phyloP scores from a whole-genome alignment of 2,329 filamentous ascomycete species.

The Cryphonectria radicalis region DNA sequence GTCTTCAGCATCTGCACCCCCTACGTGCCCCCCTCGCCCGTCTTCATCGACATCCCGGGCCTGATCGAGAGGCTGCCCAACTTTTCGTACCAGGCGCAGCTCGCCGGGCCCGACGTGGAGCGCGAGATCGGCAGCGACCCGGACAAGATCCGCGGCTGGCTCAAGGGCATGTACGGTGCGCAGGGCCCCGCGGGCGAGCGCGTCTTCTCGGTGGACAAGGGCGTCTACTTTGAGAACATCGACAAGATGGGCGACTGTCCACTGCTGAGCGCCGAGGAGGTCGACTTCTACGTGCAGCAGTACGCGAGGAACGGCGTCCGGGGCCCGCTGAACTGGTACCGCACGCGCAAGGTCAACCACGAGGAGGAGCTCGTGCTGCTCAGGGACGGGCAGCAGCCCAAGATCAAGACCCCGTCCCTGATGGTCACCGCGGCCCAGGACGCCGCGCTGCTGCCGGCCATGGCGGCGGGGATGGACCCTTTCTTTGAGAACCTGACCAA shows the following conservation, averaged over 20 bases:
- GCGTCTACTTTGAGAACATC: constrained; percentile 68
- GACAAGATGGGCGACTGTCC: constrained; percentile 58
- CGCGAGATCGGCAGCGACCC: constrained; percentile 54
- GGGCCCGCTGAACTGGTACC: constrained; percentile 89
- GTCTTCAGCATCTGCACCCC: constrained; percentile 85
- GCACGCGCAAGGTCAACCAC: constrained; percentile 72
- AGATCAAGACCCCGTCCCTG: constrained; percentile 67
- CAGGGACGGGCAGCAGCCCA: constrained; percentile 54
- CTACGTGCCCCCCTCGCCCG: constrained; percentile 58
- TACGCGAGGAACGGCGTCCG: constrained; percentile 74
- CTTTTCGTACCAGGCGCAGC: constrained; percentile 83
- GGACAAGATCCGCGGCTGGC: constrained; percentile 69
- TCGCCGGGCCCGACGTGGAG: constrained; percentile 71
- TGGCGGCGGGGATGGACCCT: constrained; percentile 74
- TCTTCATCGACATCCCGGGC: constrained; percentile 61
- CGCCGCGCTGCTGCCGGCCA: constrained; percentile 69
- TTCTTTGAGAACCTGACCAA: constrained; percentile 67
- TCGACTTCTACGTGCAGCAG: constrained; percentile 76
- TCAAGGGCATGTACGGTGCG: constrained; percentile 74
- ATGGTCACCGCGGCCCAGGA: constrained; percentile 77
- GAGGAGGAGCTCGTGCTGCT: constrained; percentile 72
- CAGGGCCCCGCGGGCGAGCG: constrained; percentile 56
- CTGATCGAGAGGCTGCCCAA: constrained; percentile 63
- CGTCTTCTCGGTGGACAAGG: constrained; percentile 63
- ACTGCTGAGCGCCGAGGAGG: constrained; percentile 68